These are phyloP conservation scores for Mortierella sp. DNA, from an alignment of 371 early-diverging fungal genomes.

Conservation along the genomic window DNA sequence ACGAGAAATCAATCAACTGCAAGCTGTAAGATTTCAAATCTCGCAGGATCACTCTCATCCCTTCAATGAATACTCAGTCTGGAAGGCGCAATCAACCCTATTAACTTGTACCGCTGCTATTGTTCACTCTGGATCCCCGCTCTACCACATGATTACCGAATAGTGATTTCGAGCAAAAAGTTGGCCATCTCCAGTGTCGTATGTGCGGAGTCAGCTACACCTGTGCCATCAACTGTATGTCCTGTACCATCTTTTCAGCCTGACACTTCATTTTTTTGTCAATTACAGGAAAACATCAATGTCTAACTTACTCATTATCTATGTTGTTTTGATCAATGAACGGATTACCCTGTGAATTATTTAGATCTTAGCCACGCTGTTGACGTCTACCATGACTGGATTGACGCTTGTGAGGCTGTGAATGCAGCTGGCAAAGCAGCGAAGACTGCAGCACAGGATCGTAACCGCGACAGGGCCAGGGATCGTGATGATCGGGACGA, in stretches of 20 bases:
- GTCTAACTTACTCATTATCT: neutral
- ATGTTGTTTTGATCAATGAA: neutral
- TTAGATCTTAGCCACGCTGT: conserved; percentile 80
- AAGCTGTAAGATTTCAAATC: conserved; percentile 71
- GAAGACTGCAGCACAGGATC: conserved; percentile 40
- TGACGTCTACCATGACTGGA: conserved; percentile 90
- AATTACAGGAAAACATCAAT: neutral
- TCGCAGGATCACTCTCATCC: conserved; percentile 2
- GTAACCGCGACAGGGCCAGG: conserved; percentile 36
- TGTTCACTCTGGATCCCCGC: neutral
- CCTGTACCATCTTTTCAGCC: neutral
- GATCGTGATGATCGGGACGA: conserved; percentile 40
- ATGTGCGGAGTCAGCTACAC: conserved; percentile 82
- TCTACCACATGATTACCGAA: neutral
- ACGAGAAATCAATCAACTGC: conserved; percentile 84
- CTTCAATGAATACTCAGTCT: neutral
- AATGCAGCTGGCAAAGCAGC: conserved; percentile 57
- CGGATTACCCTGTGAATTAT: neutral
- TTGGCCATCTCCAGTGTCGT: conserved; percentile 80
- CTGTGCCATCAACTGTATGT: conserved; percentile 74
- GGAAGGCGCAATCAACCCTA: neutral
- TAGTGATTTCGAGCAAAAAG: conserved; percentile 65
- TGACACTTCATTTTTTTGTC: neutral
- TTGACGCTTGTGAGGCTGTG: conserved; percentile 84
- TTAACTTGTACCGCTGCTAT: neutral